phyloP scores from a whole-genome alignment of 176 grass and related monocot species.

The Eleusine indica region DNA sequence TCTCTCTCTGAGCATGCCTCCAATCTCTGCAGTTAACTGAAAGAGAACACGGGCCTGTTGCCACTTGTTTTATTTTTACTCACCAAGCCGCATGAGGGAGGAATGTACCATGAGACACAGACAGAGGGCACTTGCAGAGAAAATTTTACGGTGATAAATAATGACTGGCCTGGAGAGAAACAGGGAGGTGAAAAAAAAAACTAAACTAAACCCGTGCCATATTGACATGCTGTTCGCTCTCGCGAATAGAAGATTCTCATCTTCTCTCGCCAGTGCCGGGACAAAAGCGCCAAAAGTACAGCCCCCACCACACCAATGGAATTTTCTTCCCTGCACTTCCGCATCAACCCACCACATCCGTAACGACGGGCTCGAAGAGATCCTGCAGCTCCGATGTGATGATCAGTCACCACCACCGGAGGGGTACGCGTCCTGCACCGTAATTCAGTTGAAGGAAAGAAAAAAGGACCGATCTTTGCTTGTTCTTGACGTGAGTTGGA shows the following conservation, averaged over 20 bases:
- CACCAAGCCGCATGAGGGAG: background rate
- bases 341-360: conserved; percentile 2
- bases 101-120: background rate
- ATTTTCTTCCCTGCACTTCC: background rate
- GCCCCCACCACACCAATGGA: background rate
- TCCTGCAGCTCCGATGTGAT: background rate
- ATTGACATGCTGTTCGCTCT: conserved; percentile 40
- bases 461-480: background rate
- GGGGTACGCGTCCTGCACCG: too few species aligned
- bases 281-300: conserved; percentile 50
- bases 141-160: conserved; percentile 26
- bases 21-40: background rate
- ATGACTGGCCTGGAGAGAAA: background rate
- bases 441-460: background rate
- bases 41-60: background rate
- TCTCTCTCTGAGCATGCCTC: too few species aligned
- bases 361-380: background rate
- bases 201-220: background rate
- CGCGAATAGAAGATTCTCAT: conserved; percentile 50
- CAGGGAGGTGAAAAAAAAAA: background rate
- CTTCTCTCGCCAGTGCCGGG: conserved; percentile 26
- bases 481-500: background rate
- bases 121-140: background rate
- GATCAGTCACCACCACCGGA: background rate
- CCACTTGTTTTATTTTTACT: background rate